Evolutionary conservation across 441 rosid genomes (phyloP), one percentile per base, ranked within the genome.

Genomic region (Theobroma grandiflorum): DNA sequence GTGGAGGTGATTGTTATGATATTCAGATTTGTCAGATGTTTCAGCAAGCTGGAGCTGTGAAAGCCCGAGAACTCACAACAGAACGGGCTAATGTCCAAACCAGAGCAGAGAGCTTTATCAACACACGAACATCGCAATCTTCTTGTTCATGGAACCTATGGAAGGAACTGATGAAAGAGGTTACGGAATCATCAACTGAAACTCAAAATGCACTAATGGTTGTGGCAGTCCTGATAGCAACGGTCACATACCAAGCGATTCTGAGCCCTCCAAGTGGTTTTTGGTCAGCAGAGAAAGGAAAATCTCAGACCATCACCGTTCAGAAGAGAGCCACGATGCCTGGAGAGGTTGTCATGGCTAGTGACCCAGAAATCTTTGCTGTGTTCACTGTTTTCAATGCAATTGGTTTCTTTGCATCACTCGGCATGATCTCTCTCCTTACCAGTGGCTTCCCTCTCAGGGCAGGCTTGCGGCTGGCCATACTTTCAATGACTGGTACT

Each of bases 211-310:
- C 77, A 15, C 74, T 76, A 4, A 64, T 84, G 40, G 79, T 84
- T 9, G 65, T 79, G 4, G 85, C 81, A 0, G 79, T 61, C 38
- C 58, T 84, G 31, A 75, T 84, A 22, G 83, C 83, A 33, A 81
- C 87, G 3, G 68, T 82, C 73, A 79, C 83, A 43, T 84, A 67
- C 66, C 72, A 72, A 52, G 82, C 74, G 1, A 80, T 67, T 2
- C 59, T 79, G 6, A 82, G 68, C 31, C 81, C 84, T 55, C 85
- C 89, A 1, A 82, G 85, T 4, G 85, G 88, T 31, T 20, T 82
- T 26, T 85, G 85, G 87, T 78, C 80, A 22, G 82, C 65, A 15
- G 66, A 61, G 2, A 38, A 22, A 22, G 9, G 65, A 22, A 58
- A 42, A 20, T 22, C 50, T 16, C 15, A 7, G 38, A 64, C 69